Conservation (phyloP, 2,329 filamentous ascomycete genomes). For the Sporothrix euskadiensis region DNA sequence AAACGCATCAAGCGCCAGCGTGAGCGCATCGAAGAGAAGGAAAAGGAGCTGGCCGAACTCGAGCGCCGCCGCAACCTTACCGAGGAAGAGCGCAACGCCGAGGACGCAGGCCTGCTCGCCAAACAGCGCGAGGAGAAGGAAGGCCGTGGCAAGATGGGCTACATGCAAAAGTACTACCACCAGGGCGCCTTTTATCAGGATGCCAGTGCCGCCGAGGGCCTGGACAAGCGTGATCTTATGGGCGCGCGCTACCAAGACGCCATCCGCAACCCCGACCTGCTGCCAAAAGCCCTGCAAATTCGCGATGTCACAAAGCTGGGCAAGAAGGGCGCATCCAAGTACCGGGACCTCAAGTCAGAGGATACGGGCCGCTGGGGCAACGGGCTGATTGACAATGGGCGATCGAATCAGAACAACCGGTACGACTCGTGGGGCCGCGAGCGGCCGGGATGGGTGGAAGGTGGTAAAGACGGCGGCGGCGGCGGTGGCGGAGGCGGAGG, state of each 20-base stretch:
- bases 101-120: conserved; percentile 77
- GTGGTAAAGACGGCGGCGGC: conserved; percentile 40
- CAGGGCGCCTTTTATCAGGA: conserved; percentile 94
- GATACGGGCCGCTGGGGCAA: conserved; percentile 85
- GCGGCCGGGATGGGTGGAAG: conserved; percentile 20
- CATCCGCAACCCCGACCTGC: conserved; percentile 73
- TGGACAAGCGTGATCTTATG: conserved; percentile 82
- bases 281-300: conserved; percentile 90
- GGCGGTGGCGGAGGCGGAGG: conserved; percentile 39
- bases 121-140: conserved; percentile 79
- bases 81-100: conserved; percentile 78
- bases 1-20: conserved; percentile 85
- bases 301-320: conserved; percentile 92
- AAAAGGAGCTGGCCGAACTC: conserved; percentile 83
- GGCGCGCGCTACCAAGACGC: conserved; percentile 82
- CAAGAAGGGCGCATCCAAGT: conserved; percentile 86
- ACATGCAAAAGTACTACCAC: conserved; percentile 96
- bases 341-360: conserved; percentile 82
- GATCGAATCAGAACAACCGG: conserved; percentile 35
- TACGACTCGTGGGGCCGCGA: conserved; percentile 34
- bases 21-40: conserved; percentile 77
- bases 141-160: conserved; percentile 75
- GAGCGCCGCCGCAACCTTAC: conserved; percentile 86
- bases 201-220: conserved; percentile 70
- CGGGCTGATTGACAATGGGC: conserved; percentile 55